Conservation (phyloP, 805 yeast genomes). For the Lipomyces lipofer region DNA sequence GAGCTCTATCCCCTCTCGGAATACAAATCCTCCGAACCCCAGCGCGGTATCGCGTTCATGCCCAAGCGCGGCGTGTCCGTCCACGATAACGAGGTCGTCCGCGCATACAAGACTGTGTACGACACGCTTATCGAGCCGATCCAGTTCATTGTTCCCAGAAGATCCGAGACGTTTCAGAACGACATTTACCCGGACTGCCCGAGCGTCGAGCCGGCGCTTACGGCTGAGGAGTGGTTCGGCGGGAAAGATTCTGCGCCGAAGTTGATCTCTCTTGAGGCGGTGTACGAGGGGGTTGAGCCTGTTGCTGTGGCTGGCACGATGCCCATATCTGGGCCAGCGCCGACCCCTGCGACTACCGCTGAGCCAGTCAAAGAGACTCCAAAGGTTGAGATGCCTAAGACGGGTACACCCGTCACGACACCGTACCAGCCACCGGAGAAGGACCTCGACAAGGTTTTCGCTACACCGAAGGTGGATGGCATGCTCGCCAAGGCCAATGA, state of each 20-base stretch:
- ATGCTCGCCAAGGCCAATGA: conserved; percentile 51
- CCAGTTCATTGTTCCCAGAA: conserved; percentile 90
- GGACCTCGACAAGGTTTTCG: conserved; percentile 51
- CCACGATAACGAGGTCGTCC: conserved; percentile 79
- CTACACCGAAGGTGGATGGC: conserved; percentile 49
- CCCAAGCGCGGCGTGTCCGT: conserved; percentile 82
- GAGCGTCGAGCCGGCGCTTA: conserved; percentile 71
- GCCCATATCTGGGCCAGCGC: conserved; percentile 17
- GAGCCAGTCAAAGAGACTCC: conserved; percentile 19
- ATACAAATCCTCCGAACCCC: conserved; percentile 85
- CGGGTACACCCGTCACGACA: conserved; percentile 36
- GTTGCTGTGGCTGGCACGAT: conserved; percentile 18
- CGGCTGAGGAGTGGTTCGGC: conserved; percentile 73
- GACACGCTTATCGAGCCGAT: conserved; percentile 86
- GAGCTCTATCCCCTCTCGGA: conserved; percentile 83
- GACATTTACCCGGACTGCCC: conserved; percentile 94
- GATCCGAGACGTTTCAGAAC: conserved; percentile 84
- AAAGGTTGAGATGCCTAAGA: too few relatives aligned
- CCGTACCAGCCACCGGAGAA: conserved; percentile 45
- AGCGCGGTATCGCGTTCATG: conserved; percentile 90
- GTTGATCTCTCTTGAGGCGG: conserved; percentile 68
- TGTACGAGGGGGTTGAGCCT: conserved; percentile 45
- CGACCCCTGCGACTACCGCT: conserved; percentile 26
- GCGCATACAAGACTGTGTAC: conserved; percentile 81
- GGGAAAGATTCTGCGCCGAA: conserved; percentile 84